Evolutionary conservation across 441 rosid species (phyloP), one percentile per base, ranked within the genome.

Genomic region (Adansonia grandidieri): DNA sequence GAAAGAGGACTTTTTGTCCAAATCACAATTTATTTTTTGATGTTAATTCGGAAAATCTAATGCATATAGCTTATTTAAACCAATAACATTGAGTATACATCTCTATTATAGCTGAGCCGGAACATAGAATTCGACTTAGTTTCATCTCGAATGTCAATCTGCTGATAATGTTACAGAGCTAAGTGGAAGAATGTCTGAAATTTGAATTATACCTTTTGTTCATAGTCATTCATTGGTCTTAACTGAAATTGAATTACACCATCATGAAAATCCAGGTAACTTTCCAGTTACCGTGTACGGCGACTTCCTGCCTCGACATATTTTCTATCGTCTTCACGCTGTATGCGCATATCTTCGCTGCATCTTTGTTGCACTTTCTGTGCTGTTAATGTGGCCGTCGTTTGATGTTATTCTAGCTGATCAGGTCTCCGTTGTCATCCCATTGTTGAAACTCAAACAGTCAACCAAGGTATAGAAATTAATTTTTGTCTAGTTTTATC

Each of bases 401-500:
- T 95, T 87, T 73, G 97, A 95, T 80, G 86, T 95, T 67, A 78
- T 95, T 80, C 37, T 93, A 74, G 96, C 86, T 9, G 98, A 93
- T 77, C 98, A 92, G 79, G 98, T 95, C 66, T 93, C 98, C 74
- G 91, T 88, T 67, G 91, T 93, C 66, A 82, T 91, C 84, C 99
- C 99, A 1, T 62, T 92, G 83, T 83, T 91, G 82, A 93, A 91
- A 83, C 88, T 89, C 69, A 93, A 88, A 82, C 86, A 73, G 60
- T 89, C 91, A 50, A 81, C 90, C 51, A 95, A 95, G 98, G 97
- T 93, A 85, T 10, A 17, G 50, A 9, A 61, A 56, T 78, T 65
- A n/a, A 53, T 66, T 58, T 24, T 19, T 61, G 57, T 78, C 19
- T 61, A 60, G 56, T 61, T 15, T 57, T 74, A 62, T n/a, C 56